phyloP scores from a whole-genome alignment of 139 green algal species.

The Chlorella sp. region DNA sequence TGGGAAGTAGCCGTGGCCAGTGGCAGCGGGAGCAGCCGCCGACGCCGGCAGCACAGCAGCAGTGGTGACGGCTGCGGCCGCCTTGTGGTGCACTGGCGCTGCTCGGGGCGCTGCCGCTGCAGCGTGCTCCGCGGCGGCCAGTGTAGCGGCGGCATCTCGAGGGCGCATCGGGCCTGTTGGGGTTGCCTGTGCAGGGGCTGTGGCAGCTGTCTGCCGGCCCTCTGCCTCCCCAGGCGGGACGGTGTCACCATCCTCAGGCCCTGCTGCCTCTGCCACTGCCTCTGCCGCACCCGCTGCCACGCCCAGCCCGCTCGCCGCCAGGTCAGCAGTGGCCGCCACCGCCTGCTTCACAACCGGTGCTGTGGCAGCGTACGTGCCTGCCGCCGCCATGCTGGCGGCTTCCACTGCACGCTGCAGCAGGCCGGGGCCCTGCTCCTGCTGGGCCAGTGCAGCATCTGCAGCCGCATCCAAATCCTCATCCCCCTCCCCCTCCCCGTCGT shows the following conservation, averaged over 20 bases:
- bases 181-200: background rate
- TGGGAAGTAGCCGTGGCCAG: background rate
- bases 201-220: background rate
- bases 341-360: background rate
- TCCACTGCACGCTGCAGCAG: background rate
- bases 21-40: background rate
- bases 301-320: background rate
- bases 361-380: background rate
- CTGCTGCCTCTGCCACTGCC: background rate
- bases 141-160: background rate
- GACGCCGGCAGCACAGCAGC: constrained; percentile 8
- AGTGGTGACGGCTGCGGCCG: background rate
- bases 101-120: background rate
- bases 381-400: background rate
- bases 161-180: too few relatives aligned
- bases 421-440: background rate
- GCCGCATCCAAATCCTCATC: background rate
- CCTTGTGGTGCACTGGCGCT: background rate
- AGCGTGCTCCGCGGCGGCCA: background rate
- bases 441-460: background rate
- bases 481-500: background rate
- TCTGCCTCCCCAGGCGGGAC: background rate
- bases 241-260: background rate
- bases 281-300: background rate
- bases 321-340: background rate